These are phyloP conservation scores for Medicago lupulina DNA, from an alignment of 306 rosid genomes.

Conservation along the genomic window DNA sequence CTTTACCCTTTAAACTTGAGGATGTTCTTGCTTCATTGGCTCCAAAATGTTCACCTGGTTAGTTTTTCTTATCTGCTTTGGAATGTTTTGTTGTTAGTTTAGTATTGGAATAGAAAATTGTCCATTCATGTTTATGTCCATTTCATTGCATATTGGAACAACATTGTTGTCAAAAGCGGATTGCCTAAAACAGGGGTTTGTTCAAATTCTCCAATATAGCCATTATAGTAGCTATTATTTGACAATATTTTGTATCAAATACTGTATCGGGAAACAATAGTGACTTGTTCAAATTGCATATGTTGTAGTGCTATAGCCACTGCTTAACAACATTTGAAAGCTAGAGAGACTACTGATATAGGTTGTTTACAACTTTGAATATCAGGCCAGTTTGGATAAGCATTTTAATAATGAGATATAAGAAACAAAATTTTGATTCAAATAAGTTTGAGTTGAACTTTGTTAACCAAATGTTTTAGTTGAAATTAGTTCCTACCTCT, in stretches of 20 bases:
- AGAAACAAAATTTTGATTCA: background rate
- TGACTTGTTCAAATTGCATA: background rate
- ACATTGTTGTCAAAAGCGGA: background rate
- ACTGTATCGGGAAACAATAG: background rate
- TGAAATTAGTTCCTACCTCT: background rate
- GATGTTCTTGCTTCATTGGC: conserved; percentile 65
- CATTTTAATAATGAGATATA: background rate
- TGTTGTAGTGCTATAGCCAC: background rate
- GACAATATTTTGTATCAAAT: background rate
- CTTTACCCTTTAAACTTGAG: conserved; percentile 65
- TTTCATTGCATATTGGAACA: background rate
- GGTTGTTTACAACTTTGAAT: background rate
- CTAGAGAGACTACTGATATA: background rate
- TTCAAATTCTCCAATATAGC: background rate
- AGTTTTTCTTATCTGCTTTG: conserved; percentile 16
- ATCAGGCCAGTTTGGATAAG: background rate
- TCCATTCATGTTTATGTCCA: background rate
- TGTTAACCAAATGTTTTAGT: too few relatives aligned
- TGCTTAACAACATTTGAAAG: background rate
- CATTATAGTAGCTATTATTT: background rate
- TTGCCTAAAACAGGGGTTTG: background rate
- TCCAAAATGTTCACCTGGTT: conserved; percentile 62
- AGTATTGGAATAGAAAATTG: background rate
- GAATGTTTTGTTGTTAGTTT: background rate
- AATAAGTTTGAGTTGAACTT: background rate